Evolutionary conservation across 306 rosid genomes (phyloP), one percentile per base, ranked within the genome.

Genomic region (Myrica gale): DNA sequence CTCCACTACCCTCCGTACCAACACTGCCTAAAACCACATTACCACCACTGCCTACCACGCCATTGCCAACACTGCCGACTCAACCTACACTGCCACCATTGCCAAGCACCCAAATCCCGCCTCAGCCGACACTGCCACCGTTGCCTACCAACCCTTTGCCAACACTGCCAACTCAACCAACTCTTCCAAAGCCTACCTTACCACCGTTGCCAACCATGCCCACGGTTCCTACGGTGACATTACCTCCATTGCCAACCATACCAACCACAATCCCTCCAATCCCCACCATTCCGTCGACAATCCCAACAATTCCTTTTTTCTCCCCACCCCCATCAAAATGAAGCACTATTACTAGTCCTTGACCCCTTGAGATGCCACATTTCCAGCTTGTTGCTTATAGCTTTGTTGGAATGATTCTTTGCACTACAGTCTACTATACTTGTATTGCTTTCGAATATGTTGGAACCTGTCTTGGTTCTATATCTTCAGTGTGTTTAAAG

Each of bases 271-370:
- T 57, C 39, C 73, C 55, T 39, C 20, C 83, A n/a, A 56, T 6
- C 11, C 32, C 62, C 73, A 7, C 16, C 45, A 54, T 42, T 44
- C 47, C 68, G 32, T 20, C 80, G 47, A 65, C 73, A 54, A 26
- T 76, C 12, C 84, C 81, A n/a, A 15, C 55, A 39, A 51, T 48
- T n/a, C 73, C 72, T 58, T 45, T 26, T 47, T 71, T 55, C 69
- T 32, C 48, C 47, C 26, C 81, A 6, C 75, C 75, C 7, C 75
- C 78, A 37, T 81, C 81, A 76, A 81, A 83, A 6, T 79, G 41
- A 76, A n/a, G 13, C 68, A 15, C 60, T 20, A 55, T 10, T n/a
- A 63, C 26, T 26, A 26, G 19, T 54, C 52, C 5, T n/a, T 5
- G 1, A n/a, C 9, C 21, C n/a, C 20, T 9, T 50, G 17, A 9